Conservation (phyloP, 2,329 filamentous ascomycete species). For the Sclerotinia sclerotiorum region DNA sequence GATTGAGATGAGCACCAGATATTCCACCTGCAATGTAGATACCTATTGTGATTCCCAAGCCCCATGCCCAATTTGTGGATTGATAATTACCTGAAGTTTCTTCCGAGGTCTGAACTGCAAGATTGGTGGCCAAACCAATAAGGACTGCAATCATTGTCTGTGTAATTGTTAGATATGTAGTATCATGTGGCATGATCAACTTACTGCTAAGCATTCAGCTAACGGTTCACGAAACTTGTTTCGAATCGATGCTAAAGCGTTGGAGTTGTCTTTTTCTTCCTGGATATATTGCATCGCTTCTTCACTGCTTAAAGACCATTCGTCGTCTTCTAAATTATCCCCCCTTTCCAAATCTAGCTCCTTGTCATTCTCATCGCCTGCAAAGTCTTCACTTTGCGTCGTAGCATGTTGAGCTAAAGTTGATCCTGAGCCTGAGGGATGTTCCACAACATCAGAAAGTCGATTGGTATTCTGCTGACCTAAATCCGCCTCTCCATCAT, state of each 20-base stretch:
- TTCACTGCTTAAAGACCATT: conserved; percentile 26
- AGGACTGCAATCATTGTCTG: conserved; percentile 35
- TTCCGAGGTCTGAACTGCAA: conserved; percentile 42
- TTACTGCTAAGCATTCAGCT: conserved; percentile 50
- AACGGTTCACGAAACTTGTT: conserved; percentile 52
- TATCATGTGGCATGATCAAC: not conserved
- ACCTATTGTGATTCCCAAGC: conserved; percentile 53
- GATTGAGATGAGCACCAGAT: conserved; percentile 49
- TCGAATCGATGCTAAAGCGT: conserved; percentile 47
- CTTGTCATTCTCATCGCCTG: not conserved
- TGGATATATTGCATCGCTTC: conserved; percentile 28
- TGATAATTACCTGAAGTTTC: conserved; percentile 44
- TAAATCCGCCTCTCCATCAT: not conserved
- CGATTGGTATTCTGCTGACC: conserved; percentile 5
- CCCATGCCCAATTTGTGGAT: conserved; percentile 51
- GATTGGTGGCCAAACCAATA: conserved; percentile 50
- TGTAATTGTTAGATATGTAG: not conserved
- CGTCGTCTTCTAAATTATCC: conserved; percentile 18
- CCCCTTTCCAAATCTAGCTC: conserved; percentile 19
- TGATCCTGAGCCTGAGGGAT: conserved; percentile 9
- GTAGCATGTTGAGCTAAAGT: not conserved
- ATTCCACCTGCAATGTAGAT: conserved; percentile 50
- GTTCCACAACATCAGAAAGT: conserved; percentile 18
- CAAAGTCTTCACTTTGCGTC: conserved; percentile 4
- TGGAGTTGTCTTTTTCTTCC: conserved; percentile 16